phyloP scores from a whole-genome alignment of 306 rosid species.

The Gastrolobium bilobum region DNA sequence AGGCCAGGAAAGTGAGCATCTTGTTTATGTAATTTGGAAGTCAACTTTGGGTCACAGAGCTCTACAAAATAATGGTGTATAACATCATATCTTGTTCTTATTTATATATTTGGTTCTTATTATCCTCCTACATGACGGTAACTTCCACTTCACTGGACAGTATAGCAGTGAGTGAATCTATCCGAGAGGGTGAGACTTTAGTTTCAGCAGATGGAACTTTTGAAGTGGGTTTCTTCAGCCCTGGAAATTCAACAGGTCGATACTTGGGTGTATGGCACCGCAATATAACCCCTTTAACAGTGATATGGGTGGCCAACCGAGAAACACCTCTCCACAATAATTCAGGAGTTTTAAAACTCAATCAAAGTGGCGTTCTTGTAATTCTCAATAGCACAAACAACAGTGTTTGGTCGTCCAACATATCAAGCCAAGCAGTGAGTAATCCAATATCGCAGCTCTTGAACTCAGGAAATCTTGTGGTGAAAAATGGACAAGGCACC shows the following conservation, averaged over 20 bases:
- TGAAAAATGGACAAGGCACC: neutral
- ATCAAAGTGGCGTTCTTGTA: conserved; percentile 10
- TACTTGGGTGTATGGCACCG: conserved; percentile 47
- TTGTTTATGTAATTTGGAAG: too few species aligned
- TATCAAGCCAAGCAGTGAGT: neutral
- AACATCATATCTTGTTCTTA: too few species aligned
- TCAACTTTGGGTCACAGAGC: too few species aligned
- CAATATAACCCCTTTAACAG: conserved; percentile 29
- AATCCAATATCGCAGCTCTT: neutral
- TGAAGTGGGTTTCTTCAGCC: conserved; percentile 46
- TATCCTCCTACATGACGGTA: neutral
- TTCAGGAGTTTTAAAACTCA: conserved; percentile 4
- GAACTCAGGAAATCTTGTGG: conserved; percentile 5
- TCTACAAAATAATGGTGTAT: neutral
- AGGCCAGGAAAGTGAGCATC: too few species aligned
- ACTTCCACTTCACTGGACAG: conserved; percentile 20
- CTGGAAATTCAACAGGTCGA: conserved; percentile 9
- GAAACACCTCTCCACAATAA: neutral
- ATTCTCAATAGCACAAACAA: conserved; percentile 10
- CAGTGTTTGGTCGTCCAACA: conserved; percentile 30
- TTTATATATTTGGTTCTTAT: neutral
- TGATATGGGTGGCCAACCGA: conserved; percentile 50
- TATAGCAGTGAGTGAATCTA: neutral
- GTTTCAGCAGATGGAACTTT: conserved; percentile 32
- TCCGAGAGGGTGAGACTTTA: conserved; percentile 28